Conservation (phyloP, 176 grass and related monocot species). For the Carex pumila region DNA sequence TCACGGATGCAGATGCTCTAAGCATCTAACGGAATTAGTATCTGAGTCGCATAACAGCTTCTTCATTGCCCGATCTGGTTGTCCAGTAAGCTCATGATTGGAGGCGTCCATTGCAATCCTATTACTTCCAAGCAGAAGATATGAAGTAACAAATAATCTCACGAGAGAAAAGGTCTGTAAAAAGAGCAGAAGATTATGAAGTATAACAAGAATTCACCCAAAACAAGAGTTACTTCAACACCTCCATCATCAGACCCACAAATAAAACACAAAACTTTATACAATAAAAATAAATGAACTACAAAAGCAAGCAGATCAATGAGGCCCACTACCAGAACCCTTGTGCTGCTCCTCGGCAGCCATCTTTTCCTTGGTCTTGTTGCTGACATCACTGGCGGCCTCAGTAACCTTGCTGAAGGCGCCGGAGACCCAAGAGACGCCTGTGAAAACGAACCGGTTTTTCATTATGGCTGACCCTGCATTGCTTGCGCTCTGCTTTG, state of each 20-base stretch:
- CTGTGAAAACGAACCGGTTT: conserved; percentile 75
- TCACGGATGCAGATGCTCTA: no score
- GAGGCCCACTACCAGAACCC: conserved; percentile 18
- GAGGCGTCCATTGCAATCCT: no score
- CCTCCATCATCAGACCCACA: not conserved
- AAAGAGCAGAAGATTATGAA: not conserved
- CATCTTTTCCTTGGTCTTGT: conserved; percentile 92
- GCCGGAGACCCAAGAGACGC: conserved; percentile 52
- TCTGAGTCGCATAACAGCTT: no score
- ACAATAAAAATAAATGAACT: conserved; percentile 16
- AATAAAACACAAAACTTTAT: conserved; percentile 16
- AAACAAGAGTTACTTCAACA: conserved; percentile 5
- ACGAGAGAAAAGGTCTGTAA: not conserved
- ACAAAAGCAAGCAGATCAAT: conserved; percentile 7
- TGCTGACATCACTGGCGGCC: conserved; percentile 50
- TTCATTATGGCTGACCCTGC: conserved; percentile 79
- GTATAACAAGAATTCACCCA: not conserved
- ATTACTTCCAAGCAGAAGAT: not conserved
- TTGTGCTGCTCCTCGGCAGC: conserved; percentile 46
- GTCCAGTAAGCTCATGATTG: no score
- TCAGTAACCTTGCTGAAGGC: conserved; percentile 65
- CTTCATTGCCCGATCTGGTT: no score
- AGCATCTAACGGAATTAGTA: no score
- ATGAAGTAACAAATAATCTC: not conserved
- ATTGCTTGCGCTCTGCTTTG: conserved; percentile 67